Percentiles rank a stretch among this genome's conserved stretches.
These are phyloP conservation scores for Yarrowia keelungensis DNA, from an alignment of 805 yeast genomes.

Conservation along the genomic window DNA sequence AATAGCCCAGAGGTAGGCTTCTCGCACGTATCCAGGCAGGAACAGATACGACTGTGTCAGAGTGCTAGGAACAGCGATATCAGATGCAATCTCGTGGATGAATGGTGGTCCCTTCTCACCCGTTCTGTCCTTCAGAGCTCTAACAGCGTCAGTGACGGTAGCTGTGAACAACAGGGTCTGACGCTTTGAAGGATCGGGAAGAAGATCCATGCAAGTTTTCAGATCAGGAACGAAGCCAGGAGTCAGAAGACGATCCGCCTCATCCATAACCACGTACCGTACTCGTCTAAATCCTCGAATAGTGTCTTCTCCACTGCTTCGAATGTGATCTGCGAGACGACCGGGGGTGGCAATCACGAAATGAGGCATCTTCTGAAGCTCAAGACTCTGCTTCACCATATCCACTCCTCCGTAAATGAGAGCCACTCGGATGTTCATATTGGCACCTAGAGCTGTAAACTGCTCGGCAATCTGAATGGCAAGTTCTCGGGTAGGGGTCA, in stretches of 20 bases:
- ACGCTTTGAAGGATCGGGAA: constrained; percentile 75
- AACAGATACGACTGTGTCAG: constrained; percentile 70
- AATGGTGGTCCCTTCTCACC: constrained; percentile 67
- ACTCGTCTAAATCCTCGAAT: constrained; percentile 77
- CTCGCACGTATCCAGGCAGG: constrained; percentile 88
- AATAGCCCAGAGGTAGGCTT: constrained; percentile 78
- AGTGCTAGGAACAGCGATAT: constrained; percentile 80
- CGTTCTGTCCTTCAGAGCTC: constrained; percentile 73
- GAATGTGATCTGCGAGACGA: constrained; percentile 88
- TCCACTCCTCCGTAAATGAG: constrained; percentile 96
- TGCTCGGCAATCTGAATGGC: constrained; percentile 98
- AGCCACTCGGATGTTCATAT: constrained; percentile 80
- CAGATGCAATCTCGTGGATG: constrained; percentile 75
- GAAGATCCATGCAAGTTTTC: constrained; percentile 68
- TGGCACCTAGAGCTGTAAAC: constrained; percentile 88
- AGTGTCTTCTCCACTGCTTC: constrained; percentile 88
- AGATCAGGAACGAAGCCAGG: constrained; percentile 83
- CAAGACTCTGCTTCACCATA: constrained; percentile 85
- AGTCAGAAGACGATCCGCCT: constrained; percentile 90
- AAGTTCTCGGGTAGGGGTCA: constrained; percentile 89
- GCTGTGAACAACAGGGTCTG: constrained; percentile 95
- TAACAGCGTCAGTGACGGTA: constrained; percentile 91
- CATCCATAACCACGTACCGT: constrained; percentile 87
- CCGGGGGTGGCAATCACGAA: constrained; percentile 98
- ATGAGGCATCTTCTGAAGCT: constrained; percentile 84